Base-by-base conservation (phyloP, 148 eudicot species). In the Rhododendron molle region DNA sequence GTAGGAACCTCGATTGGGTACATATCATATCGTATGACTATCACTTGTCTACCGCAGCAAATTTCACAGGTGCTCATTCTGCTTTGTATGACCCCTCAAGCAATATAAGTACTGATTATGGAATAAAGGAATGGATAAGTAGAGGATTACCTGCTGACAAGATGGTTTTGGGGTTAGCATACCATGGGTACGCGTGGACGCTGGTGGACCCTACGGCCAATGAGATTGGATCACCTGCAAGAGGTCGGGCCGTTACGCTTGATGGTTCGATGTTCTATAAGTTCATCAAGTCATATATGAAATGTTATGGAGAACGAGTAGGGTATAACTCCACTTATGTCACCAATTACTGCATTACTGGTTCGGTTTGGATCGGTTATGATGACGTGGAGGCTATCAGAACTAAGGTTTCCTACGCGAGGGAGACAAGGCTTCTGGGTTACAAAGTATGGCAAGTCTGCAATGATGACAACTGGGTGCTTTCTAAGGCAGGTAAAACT, bases 51-150 rank as follows among this genome's bases (percentile, higher is more conserved):
- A 5, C 34, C 8, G 43, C 28, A 15, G 83, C 86, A 44, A 89
- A 88, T 9, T 85, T 81, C 65, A 85, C 91, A 9, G 87, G 85
- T 32, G 90, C 90, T 28, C 88, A 86, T 85, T 83, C 92, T 52
- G 88, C 92, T 76, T 76, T 91, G 18, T 91, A 89, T 83, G 90
- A 89, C 76, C 92, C 92, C 6, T 87, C 80, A 16, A 87, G 90
- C 85, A 34, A 83, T 14, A 10, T 83, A 67, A 91, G 52, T 21
- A 88, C 89, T 26, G 93, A 89, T 84, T 88, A 86, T 80, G 89
- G 86, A 12, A 86, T 91, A 16, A 81, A 79, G 78, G 74, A 89
- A 49, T 91, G 93, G 93, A 81, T 89, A 26, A 83, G 49, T 1
- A 86, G 56, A 28, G 91, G 93, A 56, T 72, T 91, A 71, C 89